Base-by-base conservation (phyloP, 257 asterid species). In the Solanum pennellii region DNA sequence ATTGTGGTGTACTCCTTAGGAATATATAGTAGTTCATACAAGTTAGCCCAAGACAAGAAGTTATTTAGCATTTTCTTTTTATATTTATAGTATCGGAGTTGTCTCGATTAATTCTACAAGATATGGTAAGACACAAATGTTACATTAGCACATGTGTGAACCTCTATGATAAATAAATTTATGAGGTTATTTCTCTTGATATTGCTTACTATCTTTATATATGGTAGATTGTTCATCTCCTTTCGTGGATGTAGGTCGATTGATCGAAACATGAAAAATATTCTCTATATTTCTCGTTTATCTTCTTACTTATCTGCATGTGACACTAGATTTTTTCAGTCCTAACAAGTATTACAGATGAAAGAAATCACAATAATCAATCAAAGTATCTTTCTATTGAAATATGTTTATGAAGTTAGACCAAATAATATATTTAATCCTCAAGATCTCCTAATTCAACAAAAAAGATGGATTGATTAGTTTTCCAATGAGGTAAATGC, bases 401-500 rank as follows among this genome's bases (percentile, higher is more conserved):
- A 72, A 35, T 35, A 23, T 73, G 47, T 37, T 35, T 10, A 37
- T 74, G 82, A 37, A 74, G 82, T 12, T 2, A 12, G 16, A 74
- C 82, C 1, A 74, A 12, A 77, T 33, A 29, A 27, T 21, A 69
- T 65, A 41, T 39, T 84, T 60, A 74, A 27, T 42, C 84, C 76
- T 79, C 87, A 86, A 83, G 86, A 89, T 86, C 80, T 79, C 47
- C 87, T 21, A 88, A 21, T 9, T 89, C 86, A 86, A 59, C 60
- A 52, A 42, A 76, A 89, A 93, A 94, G 27, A 95, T 86, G 56
- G 97, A 94, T 21, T 87, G 91, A 86, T 95, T 89, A 14, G n/a
- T 86, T 89, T 62, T 93, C 98, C 99, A 96, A 37, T 87, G 82
- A 4, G 96, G 94, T 45, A 95, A 86, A 90, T 95, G 91, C 88